Conservation (phyloP, 1,284 basidiomycete species). For the Bjerkandera adusta region DNA sequence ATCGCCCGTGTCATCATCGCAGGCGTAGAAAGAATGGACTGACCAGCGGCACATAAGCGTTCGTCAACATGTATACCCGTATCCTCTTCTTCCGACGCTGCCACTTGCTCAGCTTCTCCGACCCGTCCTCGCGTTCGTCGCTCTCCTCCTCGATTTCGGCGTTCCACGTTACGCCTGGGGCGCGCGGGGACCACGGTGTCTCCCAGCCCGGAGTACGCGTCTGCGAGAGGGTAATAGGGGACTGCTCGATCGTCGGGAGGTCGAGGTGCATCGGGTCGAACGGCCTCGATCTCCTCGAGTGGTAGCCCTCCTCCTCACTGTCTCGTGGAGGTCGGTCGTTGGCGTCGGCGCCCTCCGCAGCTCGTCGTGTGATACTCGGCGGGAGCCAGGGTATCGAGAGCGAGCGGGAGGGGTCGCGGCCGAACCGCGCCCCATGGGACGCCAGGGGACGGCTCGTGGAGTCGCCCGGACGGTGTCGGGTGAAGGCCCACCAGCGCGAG, state of each 20-base stretch:
- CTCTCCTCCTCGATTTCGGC: conserved; percentile 21
- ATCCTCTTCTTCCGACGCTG: conserved; percentile 50
- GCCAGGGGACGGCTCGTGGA: conserved; percentile 19
- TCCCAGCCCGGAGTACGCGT: conserved; percentile 64
- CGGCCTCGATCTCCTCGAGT: conserved; percentile 17
- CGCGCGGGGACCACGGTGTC: conserved; percentile 59
- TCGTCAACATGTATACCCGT: conserved; percentile 64
- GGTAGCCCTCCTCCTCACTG: conserved; percentile 9
- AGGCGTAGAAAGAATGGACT: conserved; percentile 19
- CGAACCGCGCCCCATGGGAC: conserved; percentile 14
- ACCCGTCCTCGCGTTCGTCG: conserved; percentile 32
- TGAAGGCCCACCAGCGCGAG: conserved; percentile 72
- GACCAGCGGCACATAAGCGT: conserved; percentile 76
- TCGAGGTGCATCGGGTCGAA: conserved; percentile 33
- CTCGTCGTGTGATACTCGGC: conserved; percentile 26
- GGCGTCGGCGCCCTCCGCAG: conserved; percentile 25
- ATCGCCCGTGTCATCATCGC: conserved; percentile 1
- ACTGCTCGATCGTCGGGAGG: conserved; percentile 38
- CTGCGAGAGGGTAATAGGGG: conserved; percentile 52
- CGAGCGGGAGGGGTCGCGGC: conserved; percentile 22
- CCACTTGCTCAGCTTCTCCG: conserved; percentile 38
- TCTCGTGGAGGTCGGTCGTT: conserved; percentile 17
- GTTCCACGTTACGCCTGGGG: conserved; percentile 21
- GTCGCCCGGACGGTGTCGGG: conserved; percentile 27
- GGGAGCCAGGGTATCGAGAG: conserved; percentile 31